Conservation (phyloP, 495 filamentous ascomycete species). For the Barbatosphaeria neglecta region DNA sequence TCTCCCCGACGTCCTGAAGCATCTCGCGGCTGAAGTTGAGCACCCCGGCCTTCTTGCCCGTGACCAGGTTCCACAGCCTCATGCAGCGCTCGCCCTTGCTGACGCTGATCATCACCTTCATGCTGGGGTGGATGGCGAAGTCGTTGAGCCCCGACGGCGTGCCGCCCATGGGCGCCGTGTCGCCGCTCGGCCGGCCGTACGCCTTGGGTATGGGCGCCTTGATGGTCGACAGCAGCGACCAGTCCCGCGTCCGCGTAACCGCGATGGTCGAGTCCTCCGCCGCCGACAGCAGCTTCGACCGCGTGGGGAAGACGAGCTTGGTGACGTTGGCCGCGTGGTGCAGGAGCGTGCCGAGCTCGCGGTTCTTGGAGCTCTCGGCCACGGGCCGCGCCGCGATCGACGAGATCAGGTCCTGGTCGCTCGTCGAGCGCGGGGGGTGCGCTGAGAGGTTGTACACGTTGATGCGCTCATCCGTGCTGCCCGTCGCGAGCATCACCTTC, state of each 20-base stretch:
- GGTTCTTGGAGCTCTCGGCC: conserved; percentile 73
- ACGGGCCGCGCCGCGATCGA: conserved; percentile 56
- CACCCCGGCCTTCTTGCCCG: conserved; percentile 87
- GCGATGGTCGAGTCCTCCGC: conserved; percentile 83
- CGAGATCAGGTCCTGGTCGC: conserved; percentile 37
- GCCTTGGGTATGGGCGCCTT: conserved; percentile 81
- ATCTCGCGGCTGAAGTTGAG: conserved; percentile 65
- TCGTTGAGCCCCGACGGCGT: conserved; percentile 87
- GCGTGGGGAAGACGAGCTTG: conserved; percentile 67
- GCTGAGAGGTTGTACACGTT: conserved; percentile 88
- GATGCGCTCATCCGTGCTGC: conserved; percentile 84
- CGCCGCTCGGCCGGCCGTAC: conserved; percentile 73
- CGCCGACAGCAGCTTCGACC: conserved; percentile 73
- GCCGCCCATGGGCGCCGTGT: conserved; percentile 74
- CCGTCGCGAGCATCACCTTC: conserved; percentile 78
- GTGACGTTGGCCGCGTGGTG: conserved; percentile 78
- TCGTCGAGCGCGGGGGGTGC: conserved; percentile 42
- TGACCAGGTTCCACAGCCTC: conserved; percentile 93
- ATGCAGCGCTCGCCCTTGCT: conserved; percentile 80
- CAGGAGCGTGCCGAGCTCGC: conserved; percentile 73
- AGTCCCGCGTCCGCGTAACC: conserved; percentile 77
- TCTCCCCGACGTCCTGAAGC: conserved; percentile 60
- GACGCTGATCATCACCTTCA: conserved; percentile 91
- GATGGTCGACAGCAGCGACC: conserved; percentile 78
- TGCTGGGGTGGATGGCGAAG: conserved; percentile 88